Percentiles rank a stretch among this genome's conserved stretches.
Evolutionary conservation across 2,329 filamentous ascomycete genomes (phyloP).

Genomic region (Trichoderma breve): DNA sequence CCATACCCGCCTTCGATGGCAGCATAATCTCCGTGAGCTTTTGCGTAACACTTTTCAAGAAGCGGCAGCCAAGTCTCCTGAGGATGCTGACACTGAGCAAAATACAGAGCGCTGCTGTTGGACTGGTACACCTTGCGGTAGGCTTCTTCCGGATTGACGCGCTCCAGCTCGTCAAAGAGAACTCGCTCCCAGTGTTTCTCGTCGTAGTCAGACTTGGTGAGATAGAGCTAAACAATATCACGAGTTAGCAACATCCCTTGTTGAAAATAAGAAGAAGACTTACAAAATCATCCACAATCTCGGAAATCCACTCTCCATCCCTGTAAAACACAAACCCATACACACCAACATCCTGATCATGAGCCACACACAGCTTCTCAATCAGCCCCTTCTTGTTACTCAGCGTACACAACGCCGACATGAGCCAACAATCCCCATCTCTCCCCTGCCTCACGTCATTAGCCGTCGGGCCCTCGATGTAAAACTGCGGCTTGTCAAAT

Average conservation of each 20-base stretch:
- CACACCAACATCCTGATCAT: conserved; percentile 71
- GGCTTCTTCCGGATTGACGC: conserved; percentile 53
- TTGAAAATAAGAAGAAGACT: neutral
- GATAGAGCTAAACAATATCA: conserved; percentile 41
- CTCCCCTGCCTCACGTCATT: conserved; percentile 77
- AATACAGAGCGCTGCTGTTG: conserved; percentile 72
- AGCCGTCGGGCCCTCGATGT: conserved; percentile 70
- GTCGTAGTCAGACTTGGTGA: conserved; percentile 60
- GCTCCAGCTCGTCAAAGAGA: conserved; percentile 43
- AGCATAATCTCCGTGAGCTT: conserved; percentile 75
- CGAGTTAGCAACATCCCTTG: neutral
- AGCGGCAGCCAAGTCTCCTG: conserved; percentile 80
- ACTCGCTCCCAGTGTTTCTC: conserved; percentile 51
- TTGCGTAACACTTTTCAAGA: conserved; percentile 77
- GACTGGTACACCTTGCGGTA: conserved; percentile 71
- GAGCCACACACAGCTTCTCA: conserved; percentile 69
- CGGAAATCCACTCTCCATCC: conserved; percentile 70
- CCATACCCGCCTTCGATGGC: conserved; percentile 71
- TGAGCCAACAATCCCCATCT: conserved; percentile 82
- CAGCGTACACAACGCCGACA: conserved; percentile 75
- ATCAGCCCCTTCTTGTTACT: conserved; percentile 71
- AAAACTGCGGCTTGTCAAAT: conserved; percentile 75
- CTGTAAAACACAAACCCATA: conserved; percentile 85
- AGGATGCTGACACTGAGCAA: conserved; percentile 69
- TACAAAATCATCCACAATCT: conserved; percentile 57